Conservation (phyloP, 345 rosid genomes). For the Euphorbia lathyris region DNA sequence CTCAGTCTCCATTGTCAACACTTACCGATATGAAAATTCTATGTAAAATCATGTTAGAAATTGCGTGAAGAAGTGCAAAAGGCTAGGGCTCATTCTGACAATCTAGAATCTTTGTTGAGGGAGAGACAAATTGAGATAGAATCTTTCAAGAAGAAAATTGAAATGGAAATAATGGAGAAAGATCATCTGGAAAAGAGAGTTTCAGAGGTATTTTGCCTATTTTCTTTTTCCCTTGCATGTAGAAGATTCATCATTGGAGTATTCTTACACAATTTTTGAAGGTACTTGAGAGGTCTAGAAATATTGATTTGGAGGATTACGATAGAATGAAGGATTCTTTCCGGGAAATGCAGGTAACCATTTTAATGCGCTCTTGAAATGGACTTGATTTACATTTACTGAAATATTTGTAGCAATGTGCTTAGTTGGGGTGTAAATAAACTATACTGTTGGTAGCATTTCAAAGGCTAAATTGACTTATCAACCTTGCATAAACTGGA, state of each 20-base stretch:
- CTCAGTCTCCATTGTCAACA: background rate
- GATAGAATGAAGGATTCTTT: slow-evolving; percentile 63
- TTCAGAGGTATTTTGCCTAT: slow-evolving; percentile 54
- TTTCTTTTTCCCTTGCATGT: background rate
- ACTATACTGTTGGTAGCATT: background rate
- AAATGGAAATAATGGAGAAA: slow-evolving; percentile 58
- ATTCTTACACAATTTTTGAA: slow-evolving; percentile 34
- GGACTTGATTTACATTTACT: background rate
- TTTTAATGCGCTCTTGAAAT: background rate
- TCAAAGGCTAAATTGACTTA: too few relatives aligned
- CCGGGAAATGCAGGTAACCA: slow-evolving; percentile 57
- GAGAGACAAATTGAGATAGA: slow-evolving; percentile 69
- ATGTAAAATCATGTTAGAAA: slow-evolving; percentile 42
- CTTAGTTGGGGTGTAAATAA: background rate
- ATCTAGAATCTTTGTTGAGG: slow-evolving; percentile 44
- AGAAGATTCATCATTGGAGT: slow-evolving; percentile 8
- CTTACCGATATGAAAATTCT: slow-evolving; percentile 1
- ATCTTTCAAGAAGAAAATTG: slow-evolving; percentile 62
- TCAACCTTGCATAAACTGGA: background rate
- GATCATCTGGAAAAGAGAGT: slow-evolving; percentile 59
- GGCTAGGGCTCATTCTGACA: slow-evolving; percentile 50
- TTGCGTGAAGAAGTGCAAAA: slow-evolving; percentile 68
- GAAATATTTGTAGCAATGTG: background rate
- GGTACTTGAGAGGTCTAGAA: slow-evolving; percentile 67
- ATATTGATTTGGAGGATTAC: slow-evolving; percentile 72